phyloP scores from a whole-genome alignment of 129 eudicot species.

The Rutidosis leptorrhynchoides region DNA sequence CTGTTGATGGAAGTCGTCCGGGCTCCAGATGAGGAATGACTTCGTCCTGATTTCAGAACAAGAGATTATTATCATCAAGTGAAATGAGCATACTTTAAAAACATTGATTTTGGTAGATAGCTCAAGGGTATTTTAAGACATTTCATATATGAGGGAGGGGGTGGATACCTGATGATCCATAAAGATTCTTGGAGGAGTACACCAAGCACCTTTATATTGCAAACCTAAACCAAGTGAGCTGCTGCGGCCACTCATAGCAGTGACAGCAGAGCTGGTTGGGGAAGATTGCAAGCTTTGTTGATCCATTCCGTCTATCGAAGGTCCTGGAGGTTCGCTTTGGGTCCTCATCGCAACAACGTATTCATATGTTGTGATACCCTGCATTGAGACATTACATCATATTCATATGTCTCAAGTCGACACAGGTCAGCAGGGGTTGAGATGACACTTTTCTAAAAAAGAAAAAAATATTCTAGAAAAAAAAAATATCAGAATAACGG shows the following conservation, averaged over 20 bases:
- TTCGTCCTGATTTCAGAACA: constrained; percentile 59
- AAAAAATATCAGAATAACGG: too few relatives aligned
- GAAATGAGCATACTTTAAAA: not conserved
- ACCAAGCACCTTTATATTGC: constrained; percentile 90
- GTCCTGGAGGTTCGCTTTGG: constrained; percentile 85
- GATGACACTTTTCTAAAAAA: too few relatives aligned
- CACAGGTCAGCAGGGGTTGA: not conserved
- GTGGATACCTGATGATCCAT: constrained; percentile 86
- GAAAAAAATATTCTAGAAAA: too few relatives aligned
- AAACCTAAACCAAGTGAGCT: constrained; percentile 75
- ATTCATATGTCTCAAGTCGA: not conserved
- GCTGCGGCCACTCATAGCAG: constrained; percentile 75
- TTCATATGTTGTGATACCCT: constrained; percentile 97
- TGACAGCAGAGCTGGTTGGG: constrained; percentile 86
- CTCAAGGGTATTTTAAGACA: not conserved
- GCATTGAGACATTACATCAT: constrained; percentile 13
- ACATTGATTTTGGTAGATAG: not conserved
- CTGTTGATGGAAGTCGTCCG: constrained; percentile 79
- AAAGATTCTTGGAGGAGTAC: constrained; percentile 95
- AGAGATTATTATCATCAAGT: not conserved
- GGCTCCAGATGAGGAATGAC: constrained; percentile 79
- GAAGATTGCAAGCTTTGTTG: constrained; percentile 76
- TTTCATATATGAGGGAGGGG: not conserved
- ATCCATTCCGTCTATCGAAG: constrained; percentile 75
- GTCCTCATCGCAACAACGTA: constrained; percentile 92